A percentile compares a stretch with the other conserved stretches of the same genome.
Evolutionary conservation across 345 rosid species (phyloP).

Genomic region (Citrus maxima): DNA sequence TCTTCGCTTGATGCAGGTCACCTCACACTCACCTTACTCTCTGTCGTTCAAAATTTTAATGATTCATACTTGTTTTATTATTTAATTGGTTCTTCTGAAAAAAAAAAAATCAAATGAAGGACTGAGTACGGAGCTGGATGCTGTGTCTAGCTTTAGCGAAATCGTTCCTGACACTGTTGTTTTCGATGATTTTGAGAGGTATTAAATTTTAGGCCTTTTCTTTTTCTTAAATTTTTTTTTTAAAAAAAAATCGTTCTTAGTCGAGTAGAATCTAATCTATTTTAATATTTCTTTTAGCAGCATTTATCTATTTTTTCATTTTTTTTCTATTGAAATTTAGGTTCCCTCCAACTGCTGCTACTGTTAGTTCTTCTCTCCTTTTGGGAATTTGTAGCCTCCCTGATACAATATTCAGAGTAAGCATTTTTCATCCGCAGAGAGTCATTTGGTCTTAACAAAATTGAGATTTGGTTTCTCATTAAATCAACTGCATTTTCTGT

Average conservation of each 20-base stretch:
- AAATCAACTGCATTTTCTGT: background rate
- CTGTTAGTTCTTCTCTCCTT: conserved; percentile 92
- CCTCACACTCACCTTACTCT: conserved; percentile 1
- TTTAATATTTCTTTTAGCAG: background rate
- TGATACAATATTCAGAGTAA: conserved; percentile 81
- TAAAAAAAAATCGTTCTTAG: background rate
- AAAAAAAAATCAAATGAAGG: conserved; percentile 22
- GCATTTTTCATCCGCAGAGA: background rate
- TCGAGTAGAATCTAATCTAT: background rate
- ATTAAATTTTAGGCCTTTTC: background rate
- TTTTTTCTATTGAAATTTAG: conserved; percentile 25
- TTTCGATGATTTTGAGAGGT: conserved; percentile 94
- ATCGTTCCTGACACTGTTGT: conserved; percentile 93
- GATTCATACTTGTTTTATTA: background rate
- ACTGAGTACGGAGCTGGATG: conserved; percentile 63
- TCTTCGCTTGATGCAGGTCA: conserved; percentile 61
- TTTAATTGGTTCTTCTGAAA: background rate
- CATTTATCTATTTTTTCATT: too few relatives aligned
- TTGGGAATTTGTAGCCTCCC: conserved; percentile 91
- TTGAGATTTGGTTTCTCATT: background rate
- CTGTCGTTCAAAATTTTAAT: background rate
- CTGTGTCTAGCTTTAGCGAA: conserved; percentile 82
- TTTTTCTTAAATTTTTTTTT: background rate
- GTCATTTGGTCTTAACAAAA: too few relatives aligned
- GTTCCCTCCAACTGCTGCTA: conserved; percentile 96